These are phyloP conservation scores for Vigna trinervia DNA, from an alignment of 306 rosid genomes.

Conservation along the genomic window DNA sequence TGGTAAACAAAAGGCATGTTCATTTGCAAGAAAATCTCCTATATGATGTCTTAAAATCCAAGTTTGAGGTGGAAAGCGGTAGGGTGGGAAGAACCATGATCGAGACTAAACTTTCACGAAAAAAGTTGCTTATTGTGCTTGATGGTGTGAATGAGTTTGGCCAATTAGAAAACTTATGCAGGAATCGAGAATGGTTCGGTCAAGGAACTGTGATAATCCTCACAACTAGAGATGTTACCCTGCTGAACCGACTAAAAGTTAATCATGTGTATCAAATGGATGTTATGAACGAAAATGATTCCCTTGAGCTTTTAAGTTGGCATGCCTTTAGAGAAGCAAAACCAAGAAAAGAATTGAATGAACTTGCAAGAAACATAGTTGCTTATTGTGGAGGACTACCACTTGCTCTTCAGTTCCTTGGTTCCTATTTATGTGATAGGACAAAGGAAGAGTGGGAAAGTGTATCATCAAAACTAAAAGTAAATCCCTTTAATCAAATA, in stretches of 20 bases:
- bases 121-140: not conserved
- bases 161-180: not conserved
- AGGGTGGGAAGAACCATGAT: not conserved
- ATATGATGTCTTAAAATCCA: not conserved
- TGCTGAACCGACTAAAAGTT: not conserved
- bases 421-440: not conserved
- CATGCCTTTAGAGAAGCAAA: too few relatives aligned
- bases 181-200: not conserved
- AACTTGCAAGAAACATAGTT: too few relatives aligned
- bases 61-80: not conserved
- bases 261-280: not conserved
- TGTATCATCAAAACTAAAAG: not conserved
- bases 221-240: not conserved
- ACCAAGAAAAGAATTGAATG: too few relatives aligned
- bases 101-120: not conserved
- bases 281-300: too few relatives aligned
- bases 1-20: not conserved
- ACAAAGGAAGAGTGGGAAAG: not conserved
- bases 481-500: not conserved
- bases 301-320: too few relatives aligned
- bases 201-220: constrained; percentile 2
- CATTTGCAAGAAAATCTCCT: not conserved
- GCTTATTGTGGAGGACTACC: too few relatives aligned
- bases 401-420: too few relatives aligned
- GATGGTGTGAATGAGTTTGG: not conserved